These are phyloP conservation scores for Candida sakaeoensis DNA, from an alignment of 805 yeast genomes.

Conservation along the genomic window DNA sequence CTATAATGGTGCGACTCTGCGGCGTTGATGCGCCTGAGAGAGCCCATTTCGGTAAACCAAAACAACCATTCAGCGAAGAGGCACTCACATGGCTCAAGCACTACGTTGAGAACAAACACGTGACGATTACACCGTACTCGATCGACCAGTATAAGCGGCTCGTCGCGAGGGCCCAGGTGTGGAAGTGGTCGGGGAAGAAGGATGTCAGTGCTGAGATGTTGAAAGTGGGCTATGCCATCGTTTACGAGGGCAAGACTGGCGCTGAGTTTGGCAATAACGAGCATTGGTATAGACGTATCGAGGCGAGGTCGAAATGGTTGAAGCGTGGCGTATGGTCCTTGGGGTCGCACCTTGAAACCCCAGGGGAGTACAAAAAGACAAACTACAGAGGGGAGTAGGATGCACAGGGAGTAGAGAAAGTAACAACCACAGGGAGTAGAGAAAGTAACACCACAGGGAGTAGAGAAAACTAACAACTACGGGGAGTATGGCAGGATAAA, in stretches of 20 bases:
- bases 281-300: slow-evolving; percentile 52
- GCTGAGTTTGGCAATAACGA: slow-evolving; percentile 87
- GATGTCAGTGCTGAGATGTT: slow-evolving; percentile 91
- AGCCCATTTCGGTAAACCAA: slow-evolving; percentile 89
- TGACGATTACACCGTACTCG: slow-evolving; percentile 73
- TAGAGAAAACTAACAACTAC: too few relatives aligned
- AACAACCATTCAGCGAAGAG: slow-evolving; percentile 84
- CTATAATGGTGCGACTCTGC: slow-evolving; percentile 77
- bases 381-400: slow-evolving; percentile 17
- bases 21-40: slow-evolving; percentile 98
- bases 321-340: slow-evolving; percentile 70
- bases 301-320: slow-evolving; percentile 52
- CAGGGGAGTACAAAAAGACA: slow-evolving; percentile 70
- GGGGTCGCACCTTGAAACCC: slow-evolving; percentile 52
- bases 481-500: too few relatives aligned
- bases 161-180: slow-evolving; percentile 73
- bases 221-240: slow-evolving; percentile 75
- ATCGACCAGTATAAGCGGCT: slow-evolving; percentile 87
- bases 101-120: slow-evolving; percentile 61
- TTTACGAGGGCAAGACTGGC: slow-evolving; percentile 76
- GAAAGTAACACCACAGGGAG: too few relatives aligned
- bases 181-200: slow-evolving; percentile 53
- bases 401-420: too few relatives aligned
- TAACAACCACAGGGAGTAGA: too few relatives aligned
- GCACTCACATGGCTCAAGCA: slow-evolving; percentile 73